Base-by-base conservation (phyloP, 2,329 filamentous ascomycete species). In the Fusarium austroafricanum region DNA sequence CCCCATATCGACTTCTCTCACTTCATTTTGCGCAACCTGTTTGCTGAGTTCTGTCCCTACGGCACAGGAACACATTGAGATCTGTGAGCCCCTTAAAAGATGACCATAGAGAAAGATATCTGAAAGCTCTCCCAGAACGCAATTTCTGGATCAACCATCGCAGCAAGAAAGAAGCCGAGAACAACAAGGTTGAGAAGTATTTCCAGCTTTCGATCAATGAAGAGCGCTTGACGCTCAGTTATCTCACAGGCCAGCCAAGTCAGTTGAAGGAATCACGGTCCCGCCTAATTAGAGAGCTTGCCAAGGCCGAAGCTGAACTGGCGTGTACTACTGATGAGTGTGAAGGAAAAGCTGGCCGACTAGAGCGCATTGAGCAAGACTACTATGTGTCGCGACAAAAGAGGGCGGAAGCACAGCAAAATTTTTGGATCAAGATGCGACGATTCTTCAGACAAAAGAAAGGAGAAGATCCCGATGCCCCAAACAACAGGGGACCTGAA, bases 291-390 rank as follows among this genome's bases (percentile, higher is more conserved):
- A 71, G 65, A 28, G 75, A 79, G 55, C 71, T 79, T 40, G 73
- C 73, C 29, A 69, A 75, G 40, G 70, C 77, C n/a, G 83, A 82
- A 74, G 75, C 78, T 35, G 76, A 79, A 33, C 72, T 84, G 21
- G 76, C 75, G 14, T 62, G 61, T 17, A 71, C 77, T 5, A 68
- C 63, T n/a, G 63, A 72, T 29, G 68, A 68, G 17, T 77, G 73
- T 63, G 73, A 78, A 8, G 71, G 74, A 21, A 77, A 80, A 61
- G 66, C 70, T 37, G 75, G 79, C 14, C 79, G 76, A 52, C 75
- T 82, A 14, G 60, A 69, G 21, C 63, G 62, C 6, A 70, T 82
- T n/a, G 75, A 79, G 26, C 69, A 75, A 26, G 75, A 79, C 17
- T 78, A 77, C 50, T 71, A 71, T 12, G 68, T 73, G 21, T 65